phyloP scores from a whole-genome alignment of 2,329 filamentous ascomycete species.

The Aspergillus sp. region DNA sequence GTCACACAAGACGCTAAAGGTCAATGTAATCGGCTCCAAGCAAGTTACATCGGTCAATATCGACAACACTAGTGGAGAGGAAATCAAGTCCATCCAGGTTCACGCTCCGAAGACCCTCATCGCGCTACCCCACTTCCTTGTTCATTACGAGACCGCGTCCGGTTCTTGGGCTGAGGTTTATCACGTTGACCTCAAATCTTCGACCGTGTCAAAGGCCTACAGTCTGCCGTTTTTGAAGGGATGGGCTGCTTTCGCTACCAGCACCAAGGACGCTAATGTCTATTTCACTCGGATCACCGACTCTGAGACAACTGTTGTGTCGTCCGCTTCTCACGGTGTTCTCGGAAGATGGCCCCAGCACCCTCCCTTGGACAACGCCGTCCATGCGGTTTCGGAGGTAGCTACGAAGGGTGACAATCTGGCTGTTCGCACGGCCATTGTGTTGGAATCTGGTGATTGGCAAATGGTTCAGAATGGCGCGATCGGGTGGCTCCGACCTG shows the following conservation, averaged over 20 bases:
- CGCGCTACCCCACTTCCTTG: slow-evolving; percentile 77
- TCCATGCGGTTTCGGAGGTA: slow-evolving; percentile 79
- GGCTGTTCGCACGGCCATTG: slow-evolving; percentile 74
- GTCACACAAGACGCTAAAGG: slow-evolving; percentile 42
- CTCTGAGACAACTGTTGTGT: slow-evolving; percentile 71
- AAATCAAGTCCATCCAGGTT: slow-evolving; percentile 59
- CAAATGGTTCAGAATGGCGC: slow-evolving; percentile 79
- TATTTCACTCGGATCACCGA: slow-evolving; percentile 83
- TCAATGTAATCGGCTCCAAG: slow-evolving; percentile 47
- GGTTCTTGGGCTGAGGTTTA: slow-evolving; percentile 84
- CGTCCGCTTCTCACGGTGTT: slow-evolving; percentile 73
- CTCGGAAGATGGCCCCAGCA: slow-evolving; percentile 72
- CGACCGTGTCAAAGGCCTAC: slow-evolving; percentile 73
- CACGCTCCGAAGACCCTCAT: slow-evolving; percentile 73
- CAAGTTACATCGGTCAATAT: slow-evolving; percentile 39
- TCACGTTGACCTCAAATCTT: slow-evolving; percentile 72
- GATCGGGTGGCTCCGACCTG: slow-evolving; percentile 74
- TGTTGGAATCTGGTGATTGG: slow-evolving; percentile 71
- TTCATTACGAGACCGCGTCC: slow-evolving; percentile 70
- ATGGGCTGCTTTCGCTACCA: slow-evolving; percentile 74
- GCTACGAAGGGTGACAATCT: slow-evolving; percentile 70
- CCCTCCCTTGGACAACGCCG: slow-evolving; percentile 46
- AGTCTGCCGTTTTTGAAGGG: slow-evolving; percentile 71
- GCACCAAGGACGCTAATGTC: slow-evolving; percentile 74
- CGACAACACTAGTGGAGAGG: slow-evolving; percentile 40